These are phyloP conservation scores for Malassezia cuniculi DNA, from an alignment of 1,284 basidiomycete genomes.

Conservation along the genomic window DNA sequence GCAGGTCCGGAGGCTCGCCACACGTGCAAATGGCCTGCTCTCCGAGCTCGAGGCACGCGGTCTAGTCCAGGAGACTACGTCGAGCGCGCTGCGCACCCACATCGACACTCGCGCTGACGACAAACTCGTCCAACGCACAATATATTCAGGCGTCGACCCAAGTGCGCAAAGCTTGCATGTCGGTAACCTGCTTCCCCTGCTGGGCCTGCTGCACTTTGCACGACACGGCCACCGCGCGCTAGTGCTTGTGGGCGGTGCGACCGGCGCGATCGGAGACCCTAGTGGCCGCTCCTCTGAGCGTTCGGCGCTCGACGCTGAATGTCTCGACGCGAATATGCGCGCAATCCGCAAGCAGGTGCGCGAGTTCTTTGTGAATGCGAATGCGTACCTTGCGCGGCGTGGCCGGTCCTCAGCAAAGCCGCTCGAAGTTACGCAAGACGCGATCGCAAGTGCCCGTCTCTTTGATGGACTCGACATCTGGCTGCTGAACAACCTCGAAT, in stretches of 20 bases:
- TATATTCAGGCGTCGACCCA: constrained; percentile 87
- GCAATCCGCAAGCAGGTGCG: constrained; percentile 58
- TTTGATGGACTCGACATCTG: constrained; percentile 10
- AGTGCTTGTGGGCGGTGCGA: constrained; percentile 81
- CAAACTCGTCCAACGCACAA: constrained; percentile 45
- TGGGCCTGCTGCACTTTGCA: constrained; percentile 76
- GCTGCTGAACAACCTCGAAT: constrained; percentile 66
- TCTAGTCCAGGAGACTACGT: constrained; percentile 22
- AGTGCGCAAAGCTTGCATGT: constrained; percentile 78
- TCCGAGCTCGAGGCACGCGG: constrained; percentile 17
- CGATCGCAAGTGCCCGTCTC: constrained; percentile 1
- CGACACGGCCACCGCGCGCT: constrained; percentile 66
- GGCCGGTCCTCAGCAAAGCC: constrained; percentile 7
- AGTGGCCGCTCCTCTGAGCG: constrained; percentile 78
- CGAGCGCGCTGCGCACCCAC: constrained; percentile 17
- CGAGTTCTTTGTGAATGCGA: constrained; percentile 60
- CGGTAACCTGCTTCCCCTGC: constrained; percentile 78
- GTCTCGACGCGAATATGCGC: constrained; percentile 58
- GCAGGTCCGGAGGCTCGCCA: too few species aligned
- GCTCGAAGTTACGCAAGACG: constrained; percentile 1
- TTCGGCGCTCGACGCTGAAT: constrained; percentile 54
- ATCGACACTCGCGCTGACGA: constrained; percentile 3
- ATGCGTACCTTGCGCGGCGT: constrained; percentile 48
- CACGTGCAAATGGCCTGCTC: too few species aligned
- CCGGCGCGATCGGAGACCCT: constrained; percentile 91